Evolutionary conservation across 2,329 filamentous ascomycete genomes (phyloP).

Genomic region (Fusarium lateritium): DNA sequence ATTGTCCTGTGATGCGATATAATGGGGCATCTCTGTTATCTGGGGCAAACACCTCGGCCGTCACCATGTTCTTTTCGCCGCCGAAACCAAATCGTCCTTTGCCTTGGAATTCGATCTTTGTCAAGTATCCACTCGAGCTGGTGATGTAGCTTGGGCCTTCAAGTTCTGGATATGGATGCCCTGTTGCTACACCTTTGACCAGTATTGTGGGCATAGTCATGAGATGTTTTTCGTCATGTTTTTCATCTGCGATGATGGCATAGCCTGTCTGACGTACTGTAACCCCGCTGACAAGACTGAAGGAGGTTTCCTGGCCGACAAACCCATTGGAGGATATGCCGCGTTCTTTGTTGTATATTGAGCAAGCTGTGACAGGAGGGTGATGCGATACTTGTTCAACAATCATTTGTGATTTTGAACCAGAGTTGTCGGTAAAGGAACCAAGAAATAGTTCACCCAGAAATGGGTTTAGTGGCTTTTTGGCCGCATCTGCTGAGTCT

Average conservation of each 20-base stretch:
- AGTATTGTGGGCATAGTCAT: conserved; percentile 32
- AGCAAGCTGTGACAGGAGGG: conserved; percentile 64
- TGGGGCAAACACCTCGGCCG: conserved; percentile 16
- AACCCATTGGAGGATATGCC: conserved; percentile 26
- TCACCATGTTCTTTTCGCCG: conserved; percentile 24
- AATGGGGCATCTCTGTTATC: conserved; percentile 4
- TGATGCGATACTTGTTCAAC: conserved; percentile 67
- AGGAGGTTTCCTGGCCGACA: conserved; percentile 22
- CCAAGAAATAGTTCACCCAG: conserved; percentile 66
- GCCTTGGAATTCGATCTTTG: conserved; percentile 21
- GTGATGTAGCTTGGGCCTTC: conserved; percentile 21
- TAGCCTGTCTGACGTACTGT: conserved; percentile 19
- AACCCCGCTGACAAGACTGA: conserved; percentile 24
- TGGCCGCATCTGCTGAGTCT: conserved; percentile 38
- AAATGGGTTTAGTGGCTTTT: conserved; percentile 68
- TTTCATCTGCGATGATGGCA: conserved; percentile 21
- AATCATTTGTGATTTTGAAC: conserved; percentile 52
- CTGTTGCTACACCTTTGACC: conserved; percentile 18
- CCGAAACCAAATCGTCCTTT: conserved; percentile 14
- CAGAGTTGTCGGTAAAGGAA: conserved; percentile 51
- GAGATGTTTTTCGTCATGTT: conserved; percentile 17
- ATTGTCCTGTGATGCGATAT: conserved; percentile 16
- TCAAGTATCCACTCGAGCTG: conserved; percentile 25
- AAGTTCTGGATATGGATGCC: conserved; percentile 21
- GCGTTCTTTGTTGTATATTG: conserved; percentile 24